phyloP scores from a whole-genome alignment of 805 yeast species.

The Yarrowia keelungensis region DNA sequence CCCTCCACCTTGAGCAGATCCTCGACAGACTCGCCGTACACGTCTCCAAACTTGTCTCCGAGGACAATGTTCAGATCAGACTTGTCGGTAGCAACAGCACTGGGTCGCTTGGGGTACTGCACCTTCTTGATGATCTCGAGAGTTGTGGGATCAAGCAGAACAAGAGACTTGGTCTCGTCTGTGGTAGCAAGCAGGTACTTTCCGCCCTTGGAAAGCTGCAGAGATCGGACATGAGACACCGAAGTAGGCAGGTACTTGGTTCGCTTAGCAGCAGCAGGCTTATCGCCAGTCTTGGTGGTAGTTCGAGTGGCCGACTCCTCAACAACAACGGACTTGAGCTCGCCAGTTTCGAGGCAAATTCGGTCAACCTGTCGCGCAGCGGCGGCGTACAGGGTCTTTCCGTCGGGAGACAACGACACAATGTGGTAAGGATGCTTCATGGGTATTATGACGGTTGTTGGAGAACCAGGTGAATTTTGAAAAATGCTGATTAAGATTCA shows the following conservation, averaged over 20 bases:
- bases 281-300: conserved; percentile 18
- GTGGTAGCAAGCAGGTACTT: conserved; percentile 69
- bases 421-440: conserved; percentile 39
- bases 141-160: conserved; percentile 59
- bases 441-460: not conserved
- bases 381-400: conserved; percentile 27
- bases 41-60: conserved; percentile 98
- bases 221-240: conserved; percentile 62
- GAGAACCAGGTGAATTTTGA: not conserved
- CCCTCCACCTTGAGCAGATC: conserved; percentile 43
- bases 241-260: conserved; percentile 37
- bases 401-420: conserved; percentile 28
- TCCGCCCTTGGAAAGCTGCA: conserved; percentile 62
- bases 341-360: conserved; percentile 38
- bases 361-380: conserved; percentile 39
- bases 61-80: conserved; percentile 63
- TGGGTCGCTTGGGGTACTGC: conserved; percentile 90
- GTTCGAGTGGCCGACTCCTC: conserved; percentile 19
- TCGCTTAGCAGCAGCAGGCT: conserved; percentile 21
- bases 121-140: conserved; percentile 69
- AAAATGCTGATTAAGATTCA: conserved; percentile 12
- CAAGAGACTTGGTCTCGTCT: conserved; percentile 82
- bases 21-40: conserved; percentile 57
- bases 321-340: conserved; percentile 29
- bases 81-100: conserved; percentile 68